These are phyloP conservation scores for Plasmodium coatneyi DNA, from an alignment of 169 alveolate species.

Conservation along the genomic window DNA sequence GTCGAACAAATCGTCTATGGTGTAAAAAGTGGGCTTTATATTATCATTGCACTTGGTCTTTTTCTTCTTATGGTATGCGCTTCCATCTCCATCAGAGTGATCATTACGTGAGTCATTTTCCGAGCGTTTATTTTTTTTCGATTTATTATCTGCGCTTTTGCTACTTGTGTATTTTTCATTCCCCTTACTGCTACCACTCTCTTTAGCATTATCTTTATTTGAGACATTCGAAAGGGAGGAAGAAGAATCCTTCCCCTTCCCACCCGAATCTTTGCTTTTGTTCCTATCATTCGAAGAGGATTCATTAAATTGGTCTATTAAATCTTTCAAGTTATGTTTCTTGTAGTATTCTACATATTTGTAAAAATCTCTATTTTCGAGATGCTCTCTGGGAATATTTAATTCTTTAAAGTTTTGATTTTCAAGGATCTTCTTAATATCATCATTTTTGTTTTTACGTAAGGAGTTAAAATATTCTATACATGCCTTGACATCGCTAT, in stretches of 20 bases:
- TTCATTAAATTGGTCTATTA: conserved; percentile 13
- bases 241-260: neutral
- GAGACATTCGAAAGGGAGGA: neutral
- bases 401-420: conserved; percentile 23
- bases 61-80: conserved; percentile 7
- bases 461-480: conserved; percentile 45
- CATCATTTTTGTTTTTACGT: conserved; percentile 6
- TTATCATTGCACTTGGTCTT: conserved; percentile 12
- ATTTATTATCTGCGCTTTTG: neutral
- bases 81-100: conserved; percentile 1
- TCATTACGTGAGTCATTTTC: conserved; percentile 2
- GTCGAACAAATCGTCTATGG: conserved; percentile 23
- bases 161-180: neutral
- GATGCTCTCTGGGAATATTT: conserved; percentile 38
- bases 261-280: neutral
- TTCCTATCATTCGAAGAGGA: neutral
- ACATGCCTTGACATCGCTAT: conserved; percentile 50
- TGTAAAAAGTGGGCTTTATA: conserved; percentile 27
- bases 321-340: conserved; percentile 36
- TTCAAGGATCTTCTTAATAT: conserved; percentile 47
- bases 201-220: neutral
- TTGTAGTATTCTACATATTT: conserved; percentile 41
- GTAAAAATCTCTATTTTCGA: conserved; percentile 40
- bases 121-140: conserved; percentile 28
- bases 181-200: neutral